Conservation (phyloP, 208 protist species). For the Acanthamoeba divionensis region DNA sequence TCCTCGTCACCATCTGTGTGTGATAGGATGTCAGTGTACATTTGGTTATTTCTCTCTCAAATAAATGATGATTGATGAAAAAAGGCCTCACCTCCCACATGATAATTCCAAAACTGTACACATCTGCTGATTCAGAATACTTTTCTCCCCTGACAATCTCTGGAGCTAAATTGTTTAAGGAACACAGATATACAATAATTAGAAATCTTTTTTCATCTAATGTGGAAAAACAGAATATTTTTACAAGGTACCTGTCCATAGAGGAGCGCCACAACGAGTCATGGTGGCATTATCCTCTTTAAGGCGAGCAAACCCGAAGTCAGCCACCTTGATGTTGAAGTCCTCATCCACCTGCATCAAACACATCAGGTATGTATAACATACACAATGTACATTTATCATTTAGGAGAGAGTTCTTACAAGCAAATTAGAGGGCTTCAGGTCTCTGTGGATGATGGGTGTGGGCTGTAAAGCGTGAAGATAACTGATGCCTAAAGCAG, state of each 20-base stretch:
- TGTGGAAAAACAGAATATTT: neutral
- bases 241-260: neutral
- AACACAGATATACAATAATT: neutral
- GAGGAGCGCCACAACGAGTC: conserved; percentile 28
- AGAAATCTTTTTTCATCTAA: neutral
- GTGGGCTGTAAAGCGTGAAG: neutral
- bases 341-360: conserved; percentile 17
- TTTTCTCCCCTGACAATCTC: neutral
- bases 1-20: no score
- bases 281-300: conserved; percentile 41
- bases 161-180: neutral
- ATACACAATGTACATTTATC: no score
- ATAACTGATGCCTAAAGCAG: conserved; percentile 17
- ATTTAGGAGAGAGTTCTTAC: no score
- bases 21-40: no score
- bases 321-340: conserved; percentile 23
- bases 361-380: no score
- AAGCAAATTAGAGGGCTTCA: neutral
- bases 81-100: conserved; percentile 47
- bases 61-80: no score
- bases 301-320: conserved; percentile 8
- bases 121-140: neutral
- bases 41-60: no score
- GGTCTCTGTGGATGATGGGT: conserved; percentile 6
- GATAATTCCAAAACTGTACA: conserved; percentile 17